Evolutionary conservation across 2,329 filamentous ascomycete genomes (phyloP), one percentile per base, ranked within the genome.

Genomic region (Juglanconis oblonga): DNA sequence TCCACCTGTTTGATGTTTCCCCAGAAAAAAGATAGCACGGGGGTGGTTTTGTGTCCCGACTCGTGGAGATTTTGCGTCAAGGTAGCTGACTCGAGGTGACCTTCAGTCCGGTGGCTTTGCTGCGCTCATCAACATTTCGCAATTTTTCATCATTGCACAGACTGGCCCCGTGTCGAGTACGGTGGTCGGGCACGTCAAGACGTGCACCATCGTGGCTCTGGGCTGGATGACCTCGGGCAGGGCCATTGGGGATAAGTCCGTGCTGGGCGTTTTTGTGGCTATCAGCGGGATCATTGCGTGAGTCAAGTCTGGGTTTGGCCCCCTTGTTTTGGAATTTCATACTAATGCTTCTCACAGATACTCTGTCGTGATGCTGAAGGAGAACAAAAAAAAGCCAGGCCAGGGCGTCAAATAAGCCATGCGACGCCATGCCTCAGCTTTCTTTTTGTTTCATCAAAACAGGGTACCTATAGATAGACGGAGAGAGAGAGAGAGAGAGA

Each of bases 101-200:
- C 32, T 53, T 6, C 58, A 87, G 83, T 88, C 85, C 59, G 87
- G 86, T 17, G 62, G 81, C 6, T 84, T 87, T 64, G 87, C 87
- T 9, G 82, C 82, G 42, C 73, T 88, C 57, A 87, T 89, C 73
- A 89, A 89, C 69, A 79, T 87, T 68, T 85, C 81, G 11, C 83
- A 83, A 68, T 85, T 86, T 64, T 87, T 85, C 70, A 85, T 87
- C 62, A 80, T 86, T 48, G 84, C 82, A 3, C 80, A 85, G 69
- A 83, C 82, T 0, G 85, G 86, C 0, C 82, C 86, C 0, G 85
- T 88, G 4, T 85, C 84, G 7, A 87, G 84, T 65, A 87, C 86
- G 0, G 84, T 89, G 1, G 84, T 88, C 14, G 86, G 85, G 0
- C 85, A 88, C 66, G 74, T 87, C 40, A 88, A 88, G 73, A 88